phyloP scores from a whole-genome alignment of 2,329 filamentous ascomycete genomes.

The Teratosphaeria zuluensis region DNA sequence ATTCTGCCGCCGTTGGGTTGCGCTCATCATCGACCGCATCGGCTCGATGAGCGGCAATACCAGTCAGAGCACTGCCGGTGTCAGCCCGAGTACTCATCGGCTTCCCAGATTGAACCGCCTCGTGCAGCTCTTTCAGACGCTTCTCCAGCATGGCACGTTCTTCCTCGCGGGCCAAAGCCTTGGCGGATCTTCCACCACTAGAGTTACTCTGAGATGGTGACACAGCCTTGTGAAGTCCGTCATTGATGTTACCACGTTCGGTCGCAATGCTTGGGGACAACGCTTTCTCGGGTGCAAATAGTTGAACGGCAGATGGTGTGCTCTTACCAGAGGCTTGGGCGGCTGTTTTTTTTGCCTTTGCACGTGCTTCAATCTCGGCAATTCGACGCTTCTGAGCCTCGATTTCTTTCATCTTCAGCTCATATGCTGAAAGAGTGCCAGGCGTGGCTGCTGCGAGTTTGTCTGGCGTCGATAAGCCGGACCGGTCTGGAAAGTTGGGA shows the following conservation, averaged over 20 bases:
- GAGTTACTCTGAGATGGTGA: background rate
- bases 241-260: background rate
- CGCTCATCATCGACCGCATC: background rate
- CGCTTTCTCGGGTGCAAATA: background rate
- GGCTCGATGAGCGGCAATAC: background rate
- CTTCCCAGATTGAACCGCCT: background rate
- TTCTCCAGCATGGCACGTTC: background rate
- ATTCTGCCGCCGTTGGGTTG: background rate
- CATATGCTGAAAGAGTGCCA: background rate
- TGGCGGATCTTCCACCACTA: background rate
- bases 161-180: background rate
- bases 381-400: slow-evolving; percentile 3
- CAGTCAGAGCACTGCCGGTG: background rate
- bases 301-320: background rate
- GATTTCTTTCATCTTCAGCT: slow-evolving; percentile 1
- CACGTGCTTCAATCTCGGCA: slow-evolving; percentile 26
- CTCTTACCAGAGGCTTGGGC: background rate
- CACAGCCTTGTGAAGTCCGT: background rate
- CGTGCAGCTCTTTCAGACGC: background rate
- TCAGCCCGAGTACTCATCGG: background rate
- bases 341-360: background rate
- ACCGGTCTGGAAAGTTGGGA: background rate
- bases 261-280: background rate
- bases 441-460: background rate
- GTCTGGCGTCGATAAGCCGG: background rate